These are phyloP conservation scores for Kodamaea leandrae DNA, from an alignment of 805 yeast genomes.

Conservation along the genomic window DNA sequence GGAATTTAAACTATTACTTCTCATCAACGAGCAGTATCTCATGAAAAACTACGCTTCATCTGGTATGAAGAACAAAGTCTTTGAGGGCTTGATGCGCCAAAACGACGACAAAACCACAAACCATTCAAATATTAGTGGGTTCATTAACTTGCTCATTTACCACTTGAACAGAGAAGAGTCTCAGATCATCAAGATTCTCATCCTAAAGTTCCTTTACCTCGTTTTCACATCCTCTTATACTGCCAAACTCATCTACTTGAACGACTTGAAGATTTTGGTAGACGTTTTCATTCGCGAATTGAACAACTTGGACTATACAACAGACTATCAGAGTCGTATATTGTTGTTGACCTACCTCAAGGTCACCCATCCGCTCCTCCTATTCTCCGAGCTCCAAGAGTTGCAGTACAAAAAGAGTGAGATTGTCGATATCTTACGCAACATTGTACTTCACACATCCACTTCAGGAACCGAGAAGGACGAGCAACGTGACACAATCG, in stretches of 20 bases:
- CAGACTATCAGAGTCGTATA: slow-evolving; percentile 58
- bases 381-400: slow-evolving; percentile 56
- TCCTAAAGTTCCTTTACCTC: slow-evolving; percentile 72
- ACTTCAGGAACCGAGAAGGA: slow-evolving; percentile 13
- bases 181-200: slow-evolving; percentile 68
- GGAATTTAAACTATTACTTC: slow-evolving; percentile 66
- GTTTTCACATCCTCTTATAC: slow-evolving; percentile 68
- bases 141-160: slow-evolving; percentile 55
- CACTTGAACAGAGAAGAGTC: slow-evolving; percentile 78
- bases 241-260: slow-evolving; percentile 68
- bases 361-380: slow-evolving; percentile 68
- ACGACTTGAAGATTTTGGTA: slow-evolving; percentile 79
- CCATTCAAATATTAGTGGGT: slow-evolving; percentile 50
- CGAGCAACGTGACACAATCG: slow-evolving; percentile 22
- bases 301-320: slow-evolving; percentile 58
- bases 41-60: slow-evolving; percentile 45
- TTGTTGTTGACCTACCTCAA: slow-evolving; percentile 53
- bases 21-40: slow-evolving; percentile 86
- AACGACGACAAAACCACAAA: slow-evolving; percentile 19
- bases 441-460: slow-evolving; percentile 32
- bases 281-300: slow-evolving; percentile 83
- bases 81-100: slow-evolving; percentile 50
- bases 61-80: slow-evolving; percentile 46
- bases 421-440: slow-evolving; percentile 48
- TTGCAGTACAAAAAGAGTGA: slow-evolving; percentile 57